A percentile compares a stretch with the other conserved stretches of the same genome.
Evolutionary conservation across 768 basidiomycete species (phyloP).

Genomic region (Boletellus emodensis): DNA sequence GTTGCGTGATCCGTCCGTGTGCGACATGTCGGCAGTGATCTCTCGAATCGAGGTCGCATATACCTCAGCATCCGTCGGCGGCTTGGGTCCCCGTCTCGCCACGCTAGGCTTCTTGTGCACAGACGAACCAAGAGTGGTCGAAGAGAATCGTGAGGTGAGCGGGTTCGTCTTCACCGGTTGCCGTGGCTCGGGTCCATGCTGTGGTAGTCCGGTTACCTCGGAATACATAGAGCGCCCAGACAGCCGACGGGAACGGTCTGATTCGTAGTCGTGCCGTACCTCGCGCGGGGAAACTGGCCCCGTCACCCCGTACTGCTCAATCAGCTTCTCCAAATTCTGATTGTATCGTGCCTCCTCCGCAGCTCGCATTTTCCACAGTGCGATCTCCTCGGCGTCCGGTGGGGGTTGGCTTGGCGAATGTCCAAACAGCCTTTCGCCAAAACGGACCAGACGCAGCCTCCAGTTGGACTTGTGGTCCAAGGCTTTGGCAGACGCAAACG

Average conservation of each 20-base stretch:
- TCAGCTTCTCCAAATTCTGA: conserved; percentile 48
- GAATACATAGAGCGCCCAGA: conserved; percentile 63
- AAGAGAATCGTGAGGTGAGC: conserved; percentile 46
- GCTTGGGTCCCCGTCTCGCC: conserved; percentile 27
- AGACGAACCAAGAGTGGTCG: conserved; percentile 41
- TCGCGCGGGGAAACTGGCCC: conserved; percentile 36
- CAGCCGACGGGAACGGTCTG: conserved; percentile 31
- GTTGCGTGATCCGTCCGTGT: conserved; percentile 49
- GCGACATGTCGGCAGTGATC: too few relatives aligned
- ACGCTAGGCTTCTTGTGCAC: conserved; percentile 29
- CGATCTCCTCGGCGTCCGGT: conserved; percentile 42
- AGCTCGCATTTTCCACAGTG: conserved; percentile 47
- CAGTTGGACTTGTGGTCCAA: conserved; percentile 48
- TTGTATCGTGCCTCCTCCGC: conserved; percentile 49
- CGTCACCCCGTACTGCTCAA: conserved; percentile 45
- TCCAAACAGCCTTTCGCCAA: conserved; percentile 59
- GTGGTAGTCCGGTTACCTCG: conserved; percentile 61
- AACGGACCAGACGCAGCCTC: conserved; percentile 52
- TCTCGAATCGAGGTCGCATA: conserved; percentile 51
- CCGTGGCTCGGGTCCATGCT: conserved; percentile 65
- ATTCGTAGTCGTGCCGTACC: conserved; percentile 22
- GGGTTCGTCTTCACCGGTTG: conserved; percentile 56
- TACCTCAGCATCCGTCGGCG: conserved; percentile 54
- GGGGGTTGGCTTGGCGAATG: conserved; percentile 29
- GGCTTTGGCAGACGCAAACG: conserved; percentile 58